Evolutionary conservation across 441 rosid genomes (phyloP), one percentile per base, ranked within the genome.

Genomic region (Jatropha multifida): DNA sequence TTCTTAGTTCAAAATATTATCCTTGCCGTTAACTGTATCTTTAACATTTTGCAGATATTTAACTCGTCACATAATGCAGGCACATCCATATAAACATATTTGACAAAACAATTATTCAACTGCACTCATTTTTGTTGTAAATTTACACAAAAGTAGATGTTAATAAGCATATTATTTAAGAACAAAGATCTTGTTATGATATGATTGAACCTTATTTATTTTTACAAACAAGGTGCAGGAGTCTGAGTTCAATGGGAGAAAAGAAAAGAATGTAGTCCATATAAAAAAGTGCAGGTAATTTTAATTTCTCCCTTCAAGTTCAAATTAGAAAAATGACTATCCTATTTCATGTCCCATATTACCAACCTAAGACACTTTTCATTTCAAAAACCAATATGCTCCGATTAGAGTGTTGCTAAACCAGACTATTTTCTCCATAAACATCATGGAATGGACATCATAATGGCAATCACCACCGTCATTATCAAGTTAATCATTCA

Each of bases 271-370:
- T 86, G 91, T 91, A 13, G 99, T 92, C 79, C 87, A 85, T 87
- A 84, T 96, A 65, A 86, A 86, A 74, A 93, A 90, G 82, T 96
- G 99, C 99, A 93, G 97, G 98, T 93, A 80, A 82, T 49, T 73
- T 56, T 73, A 27, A 65, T 66, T 65, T 74, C 75, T 73, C 73
- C 54, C 62, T 68, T 58, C 61, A 40, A 38, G 65, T 48, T 64
- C 44, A 59, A 69, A 40, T 37, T 55, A 2, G 41, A 71, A 56
- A 48, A 5, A 3, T 23, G 15, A 48, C 2, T 5, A 17, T 3
- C 3, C 9, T 44, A 1, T 15, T 38, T 27, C 8, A 5, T 7
- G 81, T 58, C 86, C 86, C 84, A 81, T 77, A 38, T 65, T 82
- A 78, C 82, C 82, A 83, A 78, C 58, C 78, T 79, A 65, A 74